Conservation (phyloP, 441 rosid species). For the Monsonia emarginata region DNA sequence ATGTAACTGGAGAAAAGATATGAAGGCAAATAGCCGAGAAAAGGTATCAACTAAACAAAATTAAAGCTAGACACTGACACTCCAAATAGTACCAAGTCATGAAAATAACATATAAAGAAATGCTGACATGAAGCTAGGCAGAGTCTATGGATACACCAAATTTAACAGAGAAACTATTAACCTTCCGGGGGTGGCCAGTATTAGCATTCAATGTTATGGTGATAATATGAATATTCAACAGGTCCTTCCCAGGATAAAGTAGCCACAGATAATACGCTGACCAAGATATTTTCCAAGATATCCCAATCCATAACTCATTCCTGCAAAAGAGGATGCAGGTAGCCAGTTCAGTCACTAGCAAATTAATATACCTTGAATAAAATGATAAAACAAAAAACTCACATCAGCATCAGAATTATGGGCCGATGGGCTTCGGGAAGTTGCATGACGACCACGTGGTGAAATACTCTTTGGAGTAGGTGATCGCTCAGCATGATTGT, state of each 20-base stretch:
- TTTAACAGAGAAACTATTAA: not conserved
- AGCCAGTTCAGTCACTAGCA: not conserved
- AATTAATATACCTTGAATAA: not conserved
- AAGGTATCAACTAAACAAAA: not conserved
- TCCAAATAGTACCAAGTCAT: not conserved
- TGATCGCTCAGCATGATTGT: constrained; percentile 25
- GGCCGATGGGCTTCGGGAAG: constrained; percentile 41
- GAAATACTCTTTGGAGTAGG: constrained; percentile 37
- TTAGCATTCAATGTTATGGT: constrained; percentile 1
- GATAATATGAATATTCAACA: not conserved
- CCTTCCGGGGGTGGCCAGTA: constrained; percentile 6
- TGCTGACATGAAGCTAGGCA: no score
- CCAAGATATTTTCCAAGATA: not conserved
- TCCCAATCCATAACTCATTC: not conserved
- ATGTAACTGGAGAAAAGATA: not conserved
- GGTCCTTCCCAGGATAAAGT: not conserved
- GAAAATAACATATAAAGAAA: not conserved
- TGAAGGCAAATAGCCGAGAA: not conserved
- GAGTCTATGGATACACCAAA: not conserved
- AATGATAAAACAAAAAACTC: constrained; percentile 17
- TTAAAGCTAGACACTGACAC: not conserved
- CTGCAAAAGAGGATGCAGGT: not conserved
- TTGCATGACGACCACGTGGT: constrained; percentile 28
- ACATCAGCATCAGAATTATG: constrained; percentile 36
- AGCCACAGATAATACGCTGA: not conserved